Conservation (phyloP, 805 yeast genomes). For the Sugiyamaella chiloensis region DNA sequence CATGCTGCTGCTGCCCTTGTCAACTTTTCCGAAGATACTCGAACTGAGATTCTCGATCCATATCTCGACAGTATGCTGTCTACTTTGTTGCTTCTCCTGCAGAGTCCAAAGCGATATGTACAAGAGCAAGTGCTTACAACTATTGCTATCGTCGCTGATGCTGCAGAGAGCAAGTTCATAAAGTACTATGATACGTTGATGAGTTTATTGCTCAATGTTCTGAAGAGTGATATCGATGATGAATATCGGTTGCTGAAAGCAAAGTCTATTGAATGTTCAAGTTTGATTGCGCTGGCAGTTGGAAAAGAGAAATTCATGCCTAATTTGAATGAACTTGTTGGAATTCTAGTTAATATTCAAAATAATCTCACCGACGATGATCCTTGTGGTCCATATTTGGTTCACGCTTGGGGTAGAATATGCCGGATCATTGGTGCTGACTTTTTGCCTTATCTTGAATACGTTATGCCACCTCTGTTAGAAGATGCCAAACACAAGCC, state of each 20-base stretch:
- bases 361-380: conserved; percentile 48
- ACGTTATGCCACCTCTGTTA: conserved; percentile 85
- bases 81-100: conserved; percentile 70
- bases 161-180: conserved; percentile 81
- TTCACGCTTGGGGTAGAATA: conserved; percentile 94
- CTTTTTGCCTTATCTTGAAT: conserved; percentile 77
- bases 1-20: conserved; percentile 99
- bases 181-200: conserved; percentile 93
- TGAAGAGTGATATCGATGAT: conserved; percentile 72
- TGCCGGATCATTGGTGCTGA: conserved; percentile 83
- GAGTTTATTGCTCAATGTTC: conserved; percentile 79
- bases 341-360: conserved; percentile 71
- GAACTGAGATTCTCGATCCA: conserved; percentile 86
- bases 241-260: conserved; percentile 81
- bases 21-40: conserved; percentile 89
- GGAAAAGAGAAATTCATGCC: conserved; percentile 85
- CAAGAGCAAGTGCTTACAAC: conserved; percentile 97
- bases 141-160: conserved; percentile 95
- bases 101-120: conserved; percentile 85
- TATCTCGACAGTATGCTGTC: conserved; percentile 77
- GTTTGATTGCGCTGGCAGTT: conserved; percentile 90
- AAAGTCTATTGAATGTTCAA: conserved; percentile 92
- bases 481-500: conserved; percentile 85
- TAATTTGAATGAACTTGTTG: conserved; percentile 69
- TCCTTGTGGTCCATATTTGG: conserved; percentile 80